Conservation (phyloP, 331 rosid genomes). For the Malus hybrid region DNA sequence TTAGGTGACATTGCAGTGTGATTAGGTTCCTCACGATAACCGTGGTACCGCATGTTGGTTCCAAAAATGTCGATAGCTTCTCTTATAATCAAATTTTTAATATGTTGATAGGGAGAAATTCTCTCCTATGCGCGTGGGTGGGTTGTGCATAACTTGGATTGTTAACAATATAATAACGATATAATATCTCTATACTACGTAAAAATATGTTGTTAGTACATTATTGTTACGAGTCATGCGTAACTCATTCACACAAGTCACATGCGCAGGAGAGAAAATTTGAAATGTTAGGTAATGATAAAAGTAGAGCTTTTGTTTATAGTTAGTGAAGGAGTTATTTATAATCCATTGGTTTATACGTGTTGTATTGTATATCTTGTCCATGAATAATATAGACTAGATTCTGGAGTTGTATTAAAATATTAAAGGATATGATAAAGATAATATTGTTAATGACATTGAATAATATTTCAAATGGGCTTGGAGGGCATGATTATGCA, state of each 20-base stretch:
- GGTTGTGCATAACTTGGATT: too few relatives aligned
- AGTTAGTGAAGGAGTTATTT: background rate
- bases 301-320: background rate
- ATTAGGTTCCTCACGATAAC: background rate
- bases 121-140: too few relatives aligned
- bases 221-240: too few relatives aligned
- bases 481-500: slow-evolving; percentile 2
- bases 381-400: background rate
- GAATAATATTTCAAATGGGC: background rate
- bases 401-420: background rate
- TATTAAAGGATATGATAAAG: background rate
- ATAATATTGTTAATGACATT: background rate
- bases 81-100: background rate
- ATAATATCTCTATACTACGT: too few relatives aligned
- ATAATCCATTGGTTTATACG: too few relatives aligned
- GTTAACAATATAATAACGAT: too few relatives aligned
- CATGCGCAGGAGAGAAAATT: too few relatives aligned
- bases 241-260: too few relatives aligned
- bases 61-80: background rate
- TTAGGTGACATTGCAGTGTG: slow-evolving; percentile 2
- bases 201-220: too few relatives aligned
- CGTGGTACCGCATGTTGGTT: background rate
- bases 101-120: background rate
- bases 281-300: background rate
- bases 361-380: background rate